phyloP scores from a whole-genome alignment of 177 flowering plant species.

The Vitis hybrid region DNA sequence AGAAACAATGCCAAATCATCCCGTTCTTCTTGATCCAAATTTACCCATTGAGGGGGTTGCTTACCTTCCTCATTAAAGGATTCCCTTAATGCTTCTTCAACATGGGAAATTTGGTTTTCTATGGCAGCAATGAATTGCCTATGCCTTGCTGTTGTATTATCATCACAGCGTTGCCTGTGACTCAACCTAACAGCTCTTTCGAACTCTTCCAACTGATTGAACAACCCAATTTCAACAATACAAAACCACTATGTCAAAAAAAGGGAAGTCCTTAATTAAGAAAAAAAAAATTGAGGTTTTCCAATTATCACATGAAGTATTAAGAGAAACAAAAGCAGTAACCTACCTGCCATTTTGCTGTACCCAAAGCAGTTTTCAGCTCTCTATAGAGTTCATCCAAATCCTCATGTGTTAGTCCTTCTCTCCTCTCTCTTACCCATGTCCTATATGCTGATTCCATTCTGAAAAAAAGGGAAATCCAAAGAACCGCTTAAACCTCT shows the following conservation, averaged over 20 bases:
- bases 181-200: slow-evolving; percentile 76
- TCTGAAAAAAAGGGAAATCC: slow-evolving; percentile 34
- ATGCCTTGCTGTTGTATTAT: slow-evolving; percentile 57
- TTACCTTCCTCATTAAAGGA: slow-evolving; percentile 49
- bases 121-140: slow-evolving; percentile 67
- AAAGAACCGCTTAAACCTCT: neutral
- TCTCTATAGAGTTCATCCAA: slow-evolving; percentile 59
- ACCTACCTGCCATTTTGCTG: slow-evolving; percentile 93
- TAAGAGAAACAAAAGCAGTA: slow-evolving; percentile 4
- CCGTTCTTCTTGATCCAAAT: slow-evolving; percentile 72
- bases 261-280: neutral
- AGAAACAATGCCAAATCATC: slow-evolving; percentile 83
- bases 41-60: slow-evolving; percentile 76
- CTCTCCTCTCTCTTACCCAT: slow-evolving; percentile 64
- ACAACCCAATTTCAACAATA: slow-evolving; percentile 9
- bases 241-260: neutral
- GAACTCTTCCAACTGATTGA: slow-evolving; percentile 85
- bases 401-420: slow-evolving; percentile 35
- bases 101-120: slow-evolving; percentile 58
- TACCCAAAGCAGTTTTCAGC: slow-evolving; percentile 79
- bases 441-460: slow-evolving; percentile 81
- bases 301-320: neutral
- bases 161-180: slow-evolving; percentile 43
- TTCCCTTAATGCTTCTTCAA: slow-evolving; percentile 56
- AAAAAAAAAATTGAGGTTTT: neutral